Conservation (phyloP, 768 basidiomycete species). For the Russula compacta region DNA sequence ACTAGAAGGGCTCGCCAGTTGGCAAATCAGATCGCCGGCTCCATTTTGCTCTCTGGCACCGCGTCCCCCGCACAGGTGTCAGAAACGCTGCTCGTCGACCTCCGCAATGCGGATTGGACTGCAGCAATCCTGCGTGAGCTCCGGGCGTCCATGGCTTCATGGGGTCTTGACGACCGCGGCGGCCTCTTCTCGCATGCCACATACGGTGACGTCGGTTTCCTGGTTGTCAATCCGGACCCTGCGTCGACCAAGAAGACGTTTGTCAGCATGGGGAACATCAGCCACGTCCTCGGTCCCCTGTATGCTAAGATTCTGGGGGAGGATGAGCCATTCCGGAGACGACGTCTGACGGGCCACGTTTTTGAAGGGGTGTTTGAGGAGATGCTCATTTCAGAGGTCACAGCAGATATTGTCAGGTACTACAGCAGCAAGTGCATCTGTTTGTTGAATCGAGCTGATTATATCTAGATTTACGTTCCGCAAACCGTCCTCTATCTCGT, state of each 20-base stretch:
- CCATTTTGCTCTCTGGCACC: conserved; percentile 10
- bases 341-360: not conserved
- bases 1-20: conserved; percentile 6
- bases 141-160: conserved; percentile 11
- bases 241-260: conserved; percentile 6
- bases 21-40: conserved; percentile 3
- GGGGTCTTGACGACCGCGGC: conserved; percentile 1
- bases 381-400: not conserved
- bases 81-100: conserved; percentile 9
- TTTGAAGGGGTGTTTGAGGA: not conserved
- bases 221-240: not conserved
- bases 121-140: conserved; percentile 4
- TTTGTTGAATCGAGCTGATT: not conserved
- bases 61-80: conserved; percentile 11
- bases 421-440: not conserved
- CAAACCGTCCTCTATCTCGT: not conserved
- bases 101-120: conserved; percentile 6
- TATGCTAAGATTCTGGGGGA: not conserved
- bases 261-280: not conserved
- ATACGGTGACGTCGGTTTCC: conserved; percentile 11
- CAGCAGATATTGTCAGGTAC: conserved; percentile 1
- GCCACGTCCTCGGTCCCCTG: not conserved
- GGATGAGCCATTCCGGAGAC: not conserved
- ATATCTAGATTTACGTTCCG: conserved; percentile 3
- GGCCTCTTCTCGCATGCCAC: conserved; percentile 3